phyloP scores from a whole-genome alignment of 306 rosid species.

The Aeschynomene evenia region DNA sequence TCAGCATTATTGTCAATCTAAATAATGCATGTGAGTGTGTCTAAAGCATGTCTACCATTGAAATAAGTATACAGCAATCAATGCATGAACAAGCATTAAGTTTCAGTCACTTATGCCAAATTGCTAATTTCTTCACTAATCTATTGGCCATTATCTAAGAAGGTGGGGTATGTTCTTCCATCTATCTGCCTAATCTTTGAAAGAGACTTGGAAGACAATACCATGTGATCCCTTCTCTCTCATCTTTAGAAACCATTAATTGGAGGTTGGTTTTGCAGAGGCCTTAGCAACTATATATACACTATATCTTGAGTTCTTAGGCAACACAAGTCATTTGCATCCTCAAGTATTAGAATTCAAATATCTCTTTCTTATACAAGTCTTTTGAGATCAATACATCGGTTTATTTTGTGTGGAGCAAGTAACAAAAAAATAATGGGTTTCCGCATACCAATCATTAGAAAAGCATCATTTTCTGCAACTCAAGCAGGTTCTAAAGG shows the following conservation, averaged over 20 bases:
- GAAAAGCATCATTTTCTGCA: conserved; percentile 4
- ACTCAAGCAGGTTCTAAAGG: conserved; percentile 24
- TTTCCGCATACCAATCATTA: conserved; percentile 30
- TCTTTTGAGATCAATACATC: neutral
- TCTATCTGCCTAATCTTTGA: neutral
- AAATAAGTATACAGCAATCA: neutral
- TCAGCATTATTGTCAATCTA: neutral
- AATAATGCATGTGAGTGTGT: conserved; percentile 7
- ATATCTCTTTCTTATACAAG: neutral
- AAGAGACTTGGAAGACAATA: conserved; percentile 15
- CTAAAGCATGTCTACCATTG: conserved; percentile 5
- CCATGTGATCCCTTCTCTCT: conserved; percentile 28
- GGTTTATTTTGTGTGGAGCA: too few relatives aligned
- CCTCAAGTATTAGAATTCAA: neutral
- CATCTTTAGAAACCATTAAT: neutral
- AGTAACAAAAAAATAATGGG: conserved; percentile 31
- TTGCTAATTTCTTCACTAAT: neutral
- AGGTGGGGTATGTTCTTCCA: neutral
- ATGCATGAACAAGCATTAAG: neutral
- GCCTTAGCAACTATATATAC: conserved; percentile 28
- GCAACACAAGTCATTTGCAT: conserved; percentile 20
- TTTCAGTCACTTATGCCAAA: neutral
- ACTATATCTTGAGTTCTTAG: neutral
- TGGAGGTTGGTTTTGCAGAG: neutral
- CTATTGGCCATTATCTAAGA: too few relatives aligned